phyloP scores from a whole-genome alignment of 441 rosid species.

The Populus hybrid region DNA sequence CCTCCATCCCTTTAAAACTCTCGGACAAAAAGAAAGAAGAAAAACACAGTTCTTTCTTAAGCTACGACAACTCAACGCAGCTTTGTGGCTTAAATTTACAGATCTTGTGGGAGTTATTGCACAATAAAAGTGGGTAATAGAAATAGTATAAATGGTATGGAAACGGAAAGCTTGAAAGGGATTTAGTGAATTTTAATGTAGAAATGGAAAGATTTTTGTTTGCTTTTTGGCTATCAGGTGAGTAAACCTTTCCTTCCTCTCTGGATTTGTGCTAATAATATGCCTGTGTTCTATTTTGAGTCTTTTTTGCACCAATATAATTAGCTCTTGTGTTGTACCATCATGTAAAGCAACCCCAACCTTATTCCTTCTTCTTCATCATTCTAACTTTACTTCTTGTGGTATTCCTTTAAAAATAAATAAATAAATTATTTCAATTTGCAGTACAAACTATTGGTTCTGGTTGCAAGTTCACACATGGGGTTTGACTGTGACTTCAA shows the following conservation, averaged over 20 bases:
- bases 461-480: too few species aligned
- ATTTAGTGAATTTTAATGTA: conserved; percentile 15
- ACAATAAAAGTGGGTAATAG: conserved; percentile 5
- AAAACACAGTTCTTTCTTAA: neutral
- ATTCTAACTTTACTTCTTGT: too few species aligned
- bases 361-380: neutral
- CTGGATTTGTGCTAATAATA: conserved; percentile 21
- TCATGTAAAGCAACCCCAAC: too few species aligned
- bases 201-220: neutral
- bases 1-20: conserved; percentile 50
- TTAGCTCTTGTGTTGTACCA: too few species aligned
- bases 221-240: conserved; percentile 4
- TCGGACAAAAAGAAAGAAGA: conserved; percentile 13
- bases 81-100: conserved; percentile 25
- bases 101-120: conserved; percentile 28
- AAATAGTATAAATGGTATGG: conserved; percentile 9
- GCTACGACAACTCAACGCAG: conserved; percentile 10
- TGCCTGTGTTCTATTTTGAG: neutral
- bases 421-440: too few species aligned
- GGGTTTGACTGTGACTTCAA: too few species aligned
- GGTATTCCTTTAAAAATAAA: too few species aligned
- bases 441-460: too few species aligned
- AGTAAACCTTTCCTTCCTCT: conserved; percentile 7
- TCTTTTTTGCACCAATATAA: neutral
- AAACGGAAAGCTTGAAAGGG: conserved; percentile 22